A percentile compares a stretch with the other conserved stretches of the same genome.
These are phyloP conservation scores for Picea abies DNA, from an alignment of 83 land plant species.

Conservation along the genomic window DNA sequence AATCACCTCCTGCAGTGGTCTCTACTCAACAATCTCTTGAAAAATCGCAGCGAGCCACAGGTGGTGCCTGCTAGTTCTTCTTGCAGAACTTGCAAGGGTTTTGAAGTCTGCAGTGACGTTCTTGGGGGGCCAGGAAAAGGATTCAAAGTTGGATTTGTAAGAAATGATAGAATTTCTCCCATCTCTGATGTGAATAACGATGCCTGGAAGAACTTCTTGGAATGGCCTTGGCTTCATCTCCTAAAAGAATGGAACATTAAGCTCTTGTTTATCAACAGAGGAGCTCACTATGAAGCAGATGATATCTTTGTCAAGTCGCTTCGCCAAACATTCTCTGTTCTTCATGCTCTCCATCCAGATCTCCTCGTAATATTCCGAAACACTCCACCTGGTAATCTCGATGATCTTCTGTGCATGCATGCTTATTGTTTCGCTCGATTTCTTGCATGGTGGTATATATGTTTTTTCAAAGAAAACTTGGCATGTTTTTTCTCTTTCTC, in stretches of 20 bases:
- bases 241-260: constrained; percentile 18
- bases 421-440: constrained; percentile 8
- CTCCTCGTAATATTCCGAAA: constrained; percentile 21
- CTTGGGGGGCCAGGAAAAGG: constrained; percentile 12
- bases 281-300: constrained; percentile 32
- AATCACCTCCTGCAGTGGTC: constrained; percentile 26
- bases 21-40: constrained; percentile 20
- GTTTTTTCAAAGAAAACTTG: too few species aligned
- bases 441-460: too few species aligned
- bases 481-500: too few species aligned
- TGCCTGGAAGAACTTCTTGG: constrained; percentile 10
- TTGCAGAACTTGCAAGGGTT: constrained; percentile 1
- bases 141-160: constrained; percentile 21
- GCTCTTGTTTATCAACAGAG: constrained; percentile 22
- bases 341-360: constrained; percentile 18
- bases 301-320: constrained; percentile 8
- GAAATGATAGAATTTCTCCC: constrained; percentile 25
- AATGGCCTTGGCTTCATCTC: constrained; percentile 27
- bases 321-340: constrained; percentile 7
- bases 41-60: background rate
- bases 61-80: background rate
- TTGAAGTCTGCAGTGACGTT: constrained; percentile 21
- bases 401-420: too few species aligned
- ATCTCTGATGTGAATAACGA: background rate
- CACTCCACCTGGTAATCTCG: constrained; percentile 29